These are phyloP conservation scores for Colletotrichum sansevieriae DNA, from an alignment of 2,329 filamentous ascomycete genomes.

Conservation along the genomic window DNA sequence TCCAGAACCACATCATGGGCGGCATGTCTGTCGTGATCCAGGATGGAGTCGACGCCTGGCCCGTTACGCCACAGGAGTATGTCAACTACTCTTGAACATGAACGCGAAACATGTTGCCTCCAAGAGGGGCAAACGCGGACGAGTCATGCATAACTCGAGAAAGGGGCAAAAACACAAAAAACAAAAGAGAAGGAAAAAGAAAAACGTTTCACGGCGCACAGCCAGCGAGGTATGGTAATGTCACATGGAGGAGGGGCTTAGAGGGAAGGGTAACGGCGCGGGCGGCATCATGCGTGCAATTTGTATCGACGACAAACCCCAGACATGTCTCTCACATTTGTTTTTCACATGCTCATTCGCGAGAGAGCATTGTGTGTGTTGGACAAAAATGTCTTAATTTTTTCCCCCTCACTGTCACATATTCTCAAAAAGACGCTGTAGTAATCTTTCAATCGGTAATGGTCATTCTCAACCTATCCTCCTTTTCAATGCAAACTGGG, in stretches of 20 bases:
- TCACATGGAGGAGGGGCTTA: slow-evolving; percentile 10
- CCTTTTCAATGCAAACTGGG: too few species aligned
- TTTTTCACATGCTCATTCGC: slow-evolving; percentile 7
- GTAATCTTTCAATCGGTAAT: slow-evolving; percentile 39
- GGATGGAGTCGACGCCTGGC: slow-evolving; percentile 61
- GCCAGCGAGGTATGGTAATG: slow-evolving; percentile 23
- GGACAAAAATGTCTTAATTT: slow-evolving; percentile 15
- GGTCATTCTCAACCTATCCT: slow-evolving; percentile 5
- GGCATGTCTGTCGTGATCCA: slow-evolving; percentile 68
- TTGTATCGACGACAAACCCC: slow-evolving; percentile 22
- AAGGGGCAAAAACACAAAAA: not conserved
- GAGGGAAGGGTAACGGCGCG: slow-evolving; percentile 12
- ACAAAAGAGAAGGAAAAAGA: not conserved
- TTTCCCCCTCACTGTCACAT: slow-evolving; percentile 29
- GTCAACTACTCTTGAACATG: slow-evolving; percentile 19
- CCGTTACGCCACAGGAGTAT: slow-evolving; percentile 56
- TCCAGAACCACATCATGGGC: slow-evolving; percentile 65
- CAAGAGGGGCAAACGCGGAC: too few species aligned
- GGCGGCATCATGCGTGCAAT: slow-evolving; percentile 29
- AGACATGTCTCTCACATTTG: slow-evolving; percentile 8
- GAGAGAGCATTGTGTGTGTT: not conserved
- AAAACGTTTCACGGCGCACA: slow-evolving; percentile 3
- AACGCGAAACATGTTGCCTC: too few species aligned
- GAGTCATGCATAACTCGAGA: not conserved
- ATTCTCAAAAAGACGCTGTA: slow-evolving; percentile 36